These are phyloP conservation scores for Parasarocladium wereldwijsianum DNA, from an alignment of 2,329 filamentous ascomycete species.

Conservation along the genomic window DNA sequence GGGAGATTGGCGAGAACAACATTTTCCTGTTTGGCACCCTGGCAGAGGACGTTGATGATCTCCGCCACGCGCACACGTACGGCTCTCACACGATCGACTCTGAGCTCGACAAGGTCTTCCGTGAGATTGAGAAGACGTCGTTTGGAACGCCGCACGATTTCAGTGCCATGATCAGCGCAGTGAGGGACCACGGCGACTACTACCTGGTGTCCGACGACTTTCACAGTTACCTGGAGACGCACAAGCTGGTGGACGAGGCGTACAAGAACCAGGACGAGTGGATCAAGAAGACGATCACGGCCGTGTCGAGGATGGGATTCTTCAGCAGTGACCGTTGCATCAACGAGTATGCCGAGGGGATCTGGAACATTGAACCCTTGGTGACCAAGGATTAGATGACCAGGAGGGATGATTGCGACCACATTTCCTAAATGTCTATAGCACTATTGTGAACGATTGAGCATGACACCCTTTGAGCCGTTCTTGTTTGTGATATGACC, in stretches of 20 bases:
- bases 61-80: conserved; percentile 82
- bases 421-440: too few species aligned
- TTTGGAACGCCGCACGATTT: conserved; percentile 76
- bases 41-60: conserved; percentile 89
- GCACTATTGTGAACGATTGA: too few species aligned
- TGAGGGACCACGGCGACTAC: conserved; percentile 89
- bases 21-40: conserved; percentile 98
- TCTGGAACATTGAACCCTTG: conserved; percentile 92
- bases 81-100: conserved; percentile 64
- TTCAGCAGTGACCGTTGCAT: conserved; percentile 93
- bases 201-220: conserved; percentile 98
- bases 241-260: conserved; percentile 77
- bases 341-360: conserved; percentile 89
- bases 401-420: background rate
- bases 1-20: conserved; percentile 90
- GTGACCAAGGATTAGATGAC: conserved; percentile 22
- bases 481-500: too few species aligned
- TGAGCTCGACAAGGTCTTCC: conserved; percentile 67
- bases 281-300: conserved; percentile 78
- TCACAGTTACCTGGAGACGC: conserved; percentile 84
- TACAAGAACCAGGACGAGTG: conserved; percentile 89
- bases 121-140: conserved; percentile 60
- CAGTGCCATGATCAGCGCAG: conserved; percentile 66
- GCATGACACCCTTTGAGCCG: too few species aligned
- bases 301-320: conserved; percentile 91